These are phyloP conservation scores for Coccinonectria pachysandricola DNA, from an alignment of 2,329 filamentous ascomycete species.

Conservation along the genomic window DNA sequence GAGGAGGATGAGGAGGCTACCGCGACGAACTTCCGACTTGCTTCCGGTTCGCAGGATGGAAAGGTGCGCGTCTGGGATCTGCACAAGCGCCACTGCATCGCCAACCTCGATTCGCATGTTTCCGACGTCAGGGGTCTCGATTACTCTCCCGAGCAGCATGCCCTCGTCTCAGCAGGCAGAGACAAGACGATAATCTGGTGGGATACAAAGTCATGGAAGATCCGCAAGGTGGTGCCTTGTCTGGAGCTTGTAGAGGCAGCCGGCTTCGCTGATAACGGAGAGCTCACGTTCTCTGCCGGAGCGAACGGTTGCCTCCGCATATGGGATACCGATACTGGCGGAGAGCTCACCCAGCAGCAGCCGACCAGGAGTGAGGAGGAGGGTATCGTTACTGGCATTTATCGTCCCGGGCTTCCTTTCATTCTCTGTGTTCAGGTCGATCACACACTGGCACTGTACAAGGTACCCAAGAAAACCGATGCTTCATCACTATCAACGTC, in stretches of 20 bases:
- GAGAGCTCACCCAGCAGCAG: constrained; percentile 71
- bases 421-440: constrained; percentile 80
- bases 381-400: constrained; percentile 62
- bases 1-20: constrained; percentile 31
- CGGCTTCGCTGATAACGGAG: constrained; percentile 65
- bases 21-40: constrained; percentile 60
- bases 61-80: constrained; percentile 89
- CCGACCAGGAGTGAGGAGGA: constrained; percentile 47
- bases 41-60: constrained; percentile 88
- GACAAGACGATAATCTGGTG: constrained; percentile 93
- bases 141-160: constrained; percentile 64
- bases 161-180: constrained; percentile 73
- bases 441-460: constrained; percentile 73
- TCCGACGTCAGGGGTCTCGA: constrained; percentile 86
- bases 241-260: constrained; percentile 77
- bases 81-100: constrained; percentile 67
- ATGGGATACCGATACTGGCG: constrained; percentile 69
- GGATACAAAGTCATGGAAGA: constrained; percentile 79
- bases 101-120: constrained; percentile 80
- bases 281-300: constrained; percentile 72
- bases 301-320: constrained; percentile 73
- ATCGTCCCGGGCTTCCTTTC: constrained; percentile 54
- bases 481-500: constrained; percentile 26
- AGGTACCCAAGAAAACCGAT: constrained; percentile 30
- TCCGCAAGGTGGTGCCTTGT: constrained; percentile 68